These are phyloP conservation scores for Scedosporium minutisporum DNA, from an alignment of 2,329 filamentous ascomycete species.

Conservation along the genomic window DNA sequence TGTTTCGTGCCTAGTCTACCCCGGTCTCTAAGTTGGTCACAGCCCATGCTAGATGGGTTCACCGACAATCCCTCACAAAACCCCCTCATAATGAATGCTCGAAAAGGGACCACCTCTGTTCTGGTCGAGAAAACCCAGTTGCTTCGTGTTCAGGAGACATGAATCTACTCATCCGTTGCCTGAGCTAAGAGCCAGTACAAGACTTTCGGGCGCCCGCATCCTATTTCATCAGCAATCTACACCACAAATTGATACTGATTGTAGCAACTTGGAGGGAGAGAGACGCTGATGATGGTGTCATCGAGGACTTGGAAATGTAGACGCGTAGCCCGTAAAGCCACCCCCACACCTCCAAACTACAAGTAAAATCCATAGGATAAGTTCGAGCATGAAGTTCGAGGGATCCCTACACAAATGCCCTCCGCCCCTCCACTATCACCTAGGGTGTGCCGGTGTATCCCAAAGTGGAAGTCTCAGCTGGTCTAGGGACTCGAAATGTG, in stretches of 20 bases:
- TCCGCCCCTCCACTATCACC: background rate
- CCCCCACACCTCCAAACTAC: background rate
- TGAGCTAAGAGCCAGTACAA: background rate
- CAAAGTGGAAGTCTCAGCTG: background rate
- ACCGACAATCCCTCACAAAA: background rate
- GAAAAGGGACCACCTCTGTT: background rate
- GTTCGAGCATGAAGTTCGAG: background rate
- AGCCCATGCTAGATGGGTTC: background rate
- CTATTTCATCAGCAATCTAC: background rate
- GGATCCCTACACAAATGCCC: background rate
- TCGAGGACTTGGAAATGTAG: background rate
- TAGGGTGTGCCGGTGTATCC: background rate
- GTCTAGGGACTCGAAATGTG: background rate
- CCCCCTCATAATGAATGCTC: background rate
- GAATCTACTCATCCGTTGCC: background rate
- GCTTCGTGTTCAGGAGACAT: background rate
- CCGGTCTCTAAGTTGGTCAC: background rate
- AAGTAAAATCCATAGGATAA: background rate
- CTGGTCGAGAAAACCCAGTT: background rate
- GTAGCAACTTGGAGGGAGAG: no score
- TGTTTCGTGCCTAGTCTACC: background rate
- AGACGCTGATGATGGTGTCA: background rate
- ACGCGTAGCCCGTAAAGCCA: background rate
- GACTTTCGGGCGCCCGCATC: background rate
- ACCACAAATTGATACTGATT: background rate